These are phyloP conservation scores for Kluyveromyces dobzhanskii DNA, from an alignment of 805 yeast genomes.

Conservation along the genomic window DNA sequence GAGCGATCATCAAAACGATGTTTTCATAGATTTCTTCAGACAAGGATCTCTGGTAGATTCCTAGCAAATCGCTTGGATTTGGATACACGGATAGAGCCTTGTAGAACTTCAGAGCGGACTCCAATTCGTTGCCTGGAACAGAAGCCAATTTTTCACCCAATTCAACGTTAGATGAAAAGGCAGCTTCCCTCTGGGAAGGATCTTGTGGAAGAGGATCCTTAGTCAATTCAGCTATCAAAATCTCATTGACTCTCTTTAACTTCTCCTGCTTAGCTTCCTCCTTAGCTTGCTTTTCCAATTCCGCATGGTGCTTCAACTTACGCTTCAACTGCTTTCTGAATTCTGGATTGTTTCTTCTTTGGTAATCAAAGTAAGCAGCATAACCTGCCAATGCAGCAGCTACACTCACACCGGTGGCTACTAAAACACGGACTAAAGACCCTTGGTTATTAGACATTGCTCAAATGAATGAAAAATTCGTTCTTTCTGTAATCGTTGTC, in stretches of 20 bases:
- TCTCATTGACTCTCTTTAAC: constrained; percentile 50
- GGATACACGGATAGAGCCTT: constrained; percentile 91
- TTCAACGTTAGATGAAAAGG: constrained; percentile 77
- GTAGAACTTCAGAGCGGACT: constrained; percentile 86
- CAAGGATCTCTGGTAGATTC: constrained; percentile 81
- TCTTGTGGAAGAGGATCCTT: constrained; percentile 71
- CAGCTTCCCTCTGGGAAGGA: constrained; percentile 59
- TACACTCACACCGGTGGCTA: constrained; percentile 35
- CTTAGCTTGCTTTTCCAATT: constrained; percentile 44
- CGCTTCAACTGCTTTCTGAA: constrained; percentile 73
- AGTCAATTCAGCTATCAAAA: constrained; percentile 55
- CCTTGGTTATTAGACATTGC: constrained; percentile 17
- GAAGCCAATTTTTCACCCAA: constrained; percentile 75
- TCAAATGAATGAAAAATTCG: neutral
- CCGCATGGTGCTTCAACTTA: constrained; percentile 52
- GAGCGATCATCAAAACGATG: constrained; percentile 81
- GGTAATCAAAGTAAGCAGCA: constrained; percentile 84
- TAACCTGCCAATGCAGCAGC: constrained; percentile 60
- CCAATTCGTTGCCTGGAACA: constrained; percentile 58
- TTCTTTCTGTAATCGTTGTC: no score
- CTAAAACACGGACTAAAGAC: constrained; percentile 14
- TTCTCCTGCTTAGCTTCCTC: constrained; percentile 53
- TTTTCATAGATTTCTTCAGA: constrained; percentile 76
- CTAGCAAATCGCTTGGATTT: constrained; percentile 84
- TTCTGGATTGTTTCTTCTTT: constrained; percentile 71